Evolutionary conservation across 192 early-diverging fungal genomes (phyloP).

Genomic region (Chytriomyces sp.): DNA sequence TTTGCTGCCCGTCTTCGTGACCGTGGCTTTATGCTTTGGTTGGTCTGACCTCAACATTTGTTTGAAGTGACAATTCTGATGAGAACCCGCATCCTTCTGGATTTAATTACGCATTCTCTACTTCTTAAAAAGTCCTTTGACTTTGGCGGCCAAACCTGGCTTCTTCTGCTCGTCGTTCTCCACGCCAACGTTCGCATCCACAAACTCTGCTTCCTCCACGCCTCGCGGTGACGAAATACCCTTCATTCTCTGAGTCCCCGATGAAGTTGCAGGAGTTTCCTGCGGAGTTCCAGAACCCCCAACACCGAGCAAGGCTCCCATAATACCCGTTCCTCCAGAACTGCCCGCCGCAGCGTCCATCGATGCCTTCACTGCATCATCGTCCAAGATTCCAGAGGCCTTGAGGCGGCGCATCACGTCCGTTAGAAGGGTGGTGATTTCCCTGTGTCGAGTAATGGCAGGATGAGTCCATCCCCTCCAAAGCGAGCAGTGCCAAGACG

Average conservation of each 20-base stretch:
- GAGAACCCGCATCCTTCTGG: not conserved
- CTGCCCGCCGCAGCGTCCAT: not conserved
- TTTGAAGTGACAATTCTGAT: not conserved
- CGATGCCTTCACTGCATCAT: not conserved
- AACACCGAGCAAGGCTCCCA: not conserved
- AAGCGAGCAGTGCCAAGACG: not conserved
- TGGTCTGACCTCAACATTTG: not conserved
- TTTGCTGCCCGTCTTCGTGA: not conserved
- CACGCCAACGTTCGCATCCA: too few species aligned
- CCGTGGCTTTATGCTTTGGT: not conserved
- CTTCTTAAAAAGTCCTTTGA: not conserved
- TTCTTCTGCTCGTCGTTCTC: not conserved
- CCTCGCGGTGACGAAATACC: too few species aligned
- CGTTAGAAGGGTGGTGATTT: not conserved
- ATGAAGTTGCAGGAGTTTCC: too few species aligned
- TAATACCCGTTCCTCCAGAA: not conserved
- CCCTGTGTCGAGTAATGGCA: not conserved
- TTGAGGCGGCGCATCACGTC: not conserved
- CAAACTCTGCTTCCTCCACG: too few species aligned
- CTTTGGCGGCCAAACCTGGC: not conserved
- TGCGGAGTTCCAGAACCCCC: too few species aligned
- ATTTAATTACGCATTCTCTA: not conserved
- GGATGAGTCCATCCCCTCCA: not conserved
- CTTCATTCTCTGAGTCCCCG: too few species aligned
- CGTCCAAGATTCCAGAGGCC: constrained; percentile 2